These are phyloP conservation scores for Penicillium sp. DNA, from an alignment of 2,329 filamentous ascomycete species.

Conservation along the genomic window DNA sequence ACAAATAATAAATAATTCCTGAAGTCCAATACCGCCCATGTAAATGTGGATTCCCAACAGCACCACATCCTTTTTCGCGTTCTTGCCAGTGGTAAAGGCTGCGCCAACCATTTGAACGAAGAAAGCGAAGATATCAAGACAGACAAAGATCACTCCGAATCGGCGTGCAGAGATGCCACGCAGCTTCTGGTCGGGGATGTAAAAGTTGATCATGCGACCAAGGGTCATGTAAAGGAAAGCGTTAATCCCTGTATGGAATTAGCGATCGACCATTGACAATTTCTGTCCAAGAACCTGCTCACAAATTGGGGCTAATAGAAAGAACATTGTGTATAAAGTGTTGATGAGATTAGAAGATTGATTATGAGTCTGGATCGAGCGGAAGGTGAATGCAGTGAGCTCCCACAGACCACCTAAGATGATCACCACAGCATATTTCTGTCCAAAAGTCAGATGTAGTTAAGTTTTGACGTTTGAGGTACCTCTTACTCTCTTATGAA, in stretches of 20 bases:
- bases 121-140: slow-evolving; percentile 48
- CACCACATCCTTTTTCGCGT: slow-evolving; percentile 25
- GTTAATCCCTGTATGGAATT: slow-evolving; percentile 41
- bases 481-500: slow-evolving; percentile 30
- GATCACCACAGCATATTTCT: slow-evolving; percentile 47
- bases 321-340: slow-evolving; percentile 41
- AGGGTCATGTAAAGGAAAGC: slow-evolving; percentile 47
- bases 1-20: slow-evolving; percentile 53
- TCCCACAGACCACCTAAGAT: slow-evolving; percentile 47
- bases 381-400: slow-evolving; percentile 40
- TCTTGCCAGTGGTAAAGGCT: slow-evolving; percentile 33
- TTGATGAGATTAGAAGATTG: slow-evolving; percentile 36
- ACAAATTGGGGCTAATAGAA: slow-evolving; percentile 46
- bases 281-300: slow-evolving; percentile 1
- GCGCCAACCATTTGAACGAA: slow-evolving; percentile 46
- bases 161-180: slow-evolving; percentile 37
- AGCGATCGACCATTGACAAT: neutral
- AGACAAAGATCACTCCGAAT: slow-evolving; percentile 46
- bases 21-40: slow-evolving; percentile 56
- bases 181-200: slow-evolving; percentile 35
- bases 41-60: slow-evolving; percentile 51
- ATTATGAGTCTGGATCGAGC: slow-evolving; percentile 42
- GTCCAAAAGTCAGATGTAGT: neutral
- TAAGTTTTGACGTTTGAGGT: neutral
- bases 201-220: slow-evolving; percentile 44